Evolutionary conservation across 2,329 filamentous ascomycete species (phyloP).

Genomic region (Botrytis hyacinthi): DNA sequence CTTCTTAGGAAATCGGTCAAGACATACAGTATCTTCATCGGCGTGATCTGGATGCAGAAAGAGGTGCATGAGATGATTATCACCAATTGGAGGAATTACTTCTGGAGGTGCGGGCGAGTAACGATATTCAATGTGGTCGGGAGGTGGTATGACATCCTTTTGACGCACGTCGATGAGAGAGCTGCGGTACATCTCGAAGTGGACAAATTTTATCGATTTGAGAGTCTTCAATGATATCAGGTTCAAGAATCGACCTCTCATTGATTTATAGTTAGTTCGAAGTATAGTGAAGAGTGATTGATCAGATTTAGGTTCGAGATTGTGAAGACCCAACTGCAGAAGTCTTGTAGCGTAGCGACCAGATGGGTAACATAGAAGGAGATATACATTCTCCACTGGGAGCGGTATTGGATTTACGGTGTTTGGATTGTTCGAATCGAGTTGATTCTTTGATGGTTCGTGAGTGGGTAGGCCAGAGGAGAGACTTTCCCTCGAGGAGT

Average conservation of each 20-base stretch:
- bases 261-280: slow-evolving; percentile 19
- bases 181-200: slow-evolving; percentile 27
- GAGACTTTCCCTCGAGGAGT: neutral
- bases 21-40: slow-evolving; percentile 21
- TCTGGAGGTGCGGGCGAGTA: slow-evolving; percentile 28
- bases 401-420: neutral
- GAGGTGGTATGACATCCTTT: slow-evolving; percentile 28
- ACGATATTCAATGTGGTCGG: slow-evolving; percentile 23
- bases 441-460: neutral
- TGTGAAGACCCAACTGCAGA: slow-evolving; percentile 26
- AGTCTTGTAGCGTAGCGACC: slow-evolving; percentile 27
- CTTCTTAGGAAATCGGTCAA: slow-evolving; percentile 31
- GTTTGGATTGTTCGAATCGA: neutral
- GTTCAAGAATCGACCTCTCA: slow-evolving; percentile 19
- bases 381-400: slow-evolving; percentile 21
- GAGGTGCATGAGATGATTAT: slow-evolving; percentile 28
- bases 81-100: slow-evolving; percentile 27
- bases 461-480: slow-evolving; percentile 12
- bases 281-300: slow-evolving; percentile 26
- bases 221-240: slow-evolving; percentile 25
- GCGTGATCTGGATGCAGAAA: slow-evolving; percentile 27
- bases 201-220: slow-evolving; percentile 29
- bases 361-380: slow-evolving; percentile 27
- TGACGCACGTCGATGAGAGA: slow-evolving; percentile 29
- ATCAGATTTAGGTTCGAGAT: slow-evolving; percentile 22